phyloP scores from a whole-genome alignment of 2,329 filamentous ascomycete genomes.

The Paramyrothecium roridum region DNA sequence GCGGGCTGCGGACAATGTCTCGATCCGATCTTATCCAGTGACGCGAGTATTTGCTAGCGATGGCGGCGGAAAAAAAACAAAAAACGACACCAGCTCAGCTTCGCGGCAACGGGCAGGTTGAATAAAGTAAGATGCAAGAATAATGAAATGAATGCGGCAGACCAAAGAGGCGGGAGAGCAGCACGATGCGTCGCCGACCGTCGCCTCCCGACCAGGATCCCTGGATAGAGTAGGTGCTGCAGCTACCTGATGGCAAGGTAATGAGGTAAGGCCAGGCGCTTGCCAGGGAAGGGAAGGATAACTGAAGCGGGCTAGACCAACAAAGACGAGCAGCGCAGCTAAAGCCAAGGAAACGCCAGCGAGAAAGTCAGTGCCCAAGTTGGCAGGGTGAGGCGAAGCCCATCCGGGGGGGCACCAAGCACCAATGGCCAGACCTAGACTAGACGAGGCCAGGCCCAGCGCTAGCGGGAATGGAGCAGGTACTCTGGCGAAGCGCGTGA shows the following conservation, averaged over 20 bases:
- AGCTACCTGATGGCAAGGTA: too few relatives aligned
- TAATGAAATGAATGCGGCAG: not conserved
- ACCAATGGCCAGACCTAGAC: not conserved
- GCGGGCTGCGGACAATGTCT: too few relatives aligned
- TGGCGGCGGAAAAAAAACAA: not conserved
- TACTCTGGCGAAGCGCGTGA: not conserved
- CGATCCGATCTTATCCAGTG: too few relatives aligned
- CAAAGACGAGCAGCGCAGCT: too few relatives aligned
- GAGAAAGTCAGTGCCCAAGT: not conserved
- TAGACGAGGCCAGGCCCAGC: not conserved
- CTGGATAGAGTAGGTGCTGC: not conserved
- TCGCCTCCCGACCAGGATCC: not conserved
- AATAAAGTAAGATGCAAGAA: not conserved
- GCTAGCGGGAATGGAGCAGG: not conserved
- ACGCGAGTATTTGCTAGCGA: too few relatives aligned
- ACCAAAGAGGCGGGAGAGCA: not conserved
- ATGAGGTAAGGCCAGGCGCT: too few relatives aligned
- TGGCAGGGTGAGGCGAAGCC: not conserved
- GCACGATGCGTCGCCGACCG: not conserved
- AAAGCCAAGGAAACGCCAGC: not conserved
- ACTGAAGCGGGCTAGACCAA: too few relatives aligned
- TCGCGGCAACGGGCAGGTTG: not conserved
- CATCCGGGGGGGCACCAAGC: not conserved
- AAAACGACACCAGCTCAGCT: too few relatives aligned
- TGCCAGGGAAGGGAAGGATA: too few relatives aligned